Evolutionary conservation across 768 basidiomycete genomes (phyloP).

Genomic region (Russula compacta): DNA sequence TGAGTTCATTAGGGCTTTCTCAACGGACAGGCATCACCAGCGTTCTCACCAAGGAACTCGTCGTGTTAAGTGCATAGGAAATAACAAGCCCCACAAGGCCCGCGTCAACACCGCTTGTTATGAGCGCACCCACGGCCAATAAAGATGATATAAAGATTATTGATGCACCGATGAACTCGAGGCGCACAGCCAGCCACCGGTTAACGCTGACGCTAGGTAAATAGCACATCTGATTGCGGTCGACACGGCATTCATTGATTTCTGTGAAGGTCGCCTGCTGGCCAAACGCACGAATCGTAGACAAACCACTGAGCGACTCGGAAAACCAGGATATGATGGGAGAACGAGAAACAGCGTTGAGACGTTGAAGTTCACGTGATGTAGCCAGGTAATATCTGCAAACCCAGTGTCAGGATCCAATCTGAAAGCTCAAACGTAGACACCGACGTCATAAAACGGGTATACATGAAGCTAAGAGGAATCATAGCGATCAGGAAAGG

Average conservation of each 20-base stretch:
- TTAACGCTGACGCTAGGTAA: constrained; percentile 57
- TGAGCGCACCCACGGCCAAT: constrained; percentile 60
- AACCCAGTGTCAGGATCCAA: background rate
- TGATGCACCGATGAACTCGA: constrained; percentile 76
- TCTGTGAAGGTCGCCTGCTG: constrained; percentile 61
- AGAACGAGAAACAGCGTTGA: constrained; percentile 81
- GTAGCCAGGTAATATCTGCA: constrained; percentile 79
- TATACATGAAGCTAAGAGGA: constrained; percentile 74
- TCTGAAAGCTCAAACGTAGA: background rate
- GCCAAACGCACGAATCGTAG: constrained; percentile 75
- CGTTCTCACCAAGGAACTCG: constrained; percentile 60
- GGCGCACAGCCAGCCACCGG: constrained; percentile 74
- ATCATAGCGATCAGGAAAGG: constrained; percentile 67
- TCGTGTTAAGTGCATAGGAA: constrained; percentile 77
- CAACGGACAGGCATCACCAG: background rate
- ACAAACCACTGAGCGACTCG: constrained; percentile 63
- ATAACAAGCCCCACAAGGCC: constrained; percentile 82
- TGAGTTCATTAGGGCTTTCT: background rate
- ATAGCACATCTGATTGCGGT: constrained; percentile 76
- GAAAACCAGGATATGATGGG: constrained; percentile 90
- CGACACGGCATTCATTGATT: constrained; percentile 65
- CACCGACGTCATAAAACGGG: constrained; percentile 66
- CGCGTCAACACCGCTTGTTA: constrained; percentile 72
- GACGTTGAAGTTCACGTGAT: constrained; percentile 78
- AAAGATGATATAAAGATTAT: constrained; percentile 68